Conservation (phyloP, 108 stramenopile species). For the Skeletonema potamos region DNA sequence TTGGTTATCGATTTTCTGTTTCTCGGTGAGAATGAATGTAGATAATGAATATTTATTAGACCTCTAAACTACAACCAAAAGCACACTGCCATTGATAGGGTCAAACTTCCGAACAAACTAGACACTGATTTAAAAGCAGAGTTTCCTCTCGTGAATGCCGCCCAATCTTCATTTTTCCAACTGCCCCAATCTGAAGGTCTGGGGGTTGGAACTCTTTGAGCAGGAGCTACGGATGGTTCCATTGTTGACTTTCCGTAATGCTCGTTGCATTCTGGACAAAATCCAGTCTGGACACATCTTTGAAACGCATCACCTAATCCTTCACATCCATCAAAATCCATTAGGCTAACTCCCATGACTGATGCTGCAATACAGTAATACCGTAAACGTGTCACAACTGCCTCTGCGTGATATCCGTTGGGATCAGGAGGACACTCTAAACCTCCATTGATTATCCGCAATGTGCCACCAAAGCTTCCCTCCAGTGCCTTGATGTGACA, state of each 20-base stretch:
- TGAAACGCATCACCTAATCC: constrained; percentile 28
- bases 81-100: not conserved
- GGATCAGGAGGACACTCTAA: constrained; percentile 32
- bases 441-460: constrained; percentile 38
- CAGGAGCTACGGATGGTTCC: constrained; percentile 21
- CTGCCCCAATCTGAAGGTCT: constrained; percentile 2
- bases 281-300: constrained; percentile 16
- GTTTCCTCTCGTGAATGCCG: not conserved
- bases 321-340: constrained; percentile 38
- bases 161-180: not conserved
- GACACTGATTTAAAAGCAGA: not conserved
- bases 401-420: constrained; percentile 35
- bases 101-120: not conserved
- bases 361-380: constrained; percentile 40
- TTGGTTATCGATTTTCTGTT: not conserved
- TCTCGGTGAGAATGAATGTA: not conserved
- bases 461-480: constrained; percentile 31
- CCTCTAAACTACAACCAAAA: not conserved
- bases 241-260: constrained; percentile 13
- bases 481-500: constrained; percentile 37
- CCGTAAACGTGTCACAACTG: constrained; percentile 39
- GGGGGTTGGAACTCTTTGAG: constrained; percentile 6
- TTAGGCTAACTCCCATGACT: constrained; percentile 27
- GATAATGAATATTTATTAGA: not conserved
- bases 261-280: constrained; percentile 41